Evolutionary conservation across 768 basidiomycete species (phyloP), one percentile per base, ranked within the genome.

Genomic region (Suillus hirtellus): DNA sequence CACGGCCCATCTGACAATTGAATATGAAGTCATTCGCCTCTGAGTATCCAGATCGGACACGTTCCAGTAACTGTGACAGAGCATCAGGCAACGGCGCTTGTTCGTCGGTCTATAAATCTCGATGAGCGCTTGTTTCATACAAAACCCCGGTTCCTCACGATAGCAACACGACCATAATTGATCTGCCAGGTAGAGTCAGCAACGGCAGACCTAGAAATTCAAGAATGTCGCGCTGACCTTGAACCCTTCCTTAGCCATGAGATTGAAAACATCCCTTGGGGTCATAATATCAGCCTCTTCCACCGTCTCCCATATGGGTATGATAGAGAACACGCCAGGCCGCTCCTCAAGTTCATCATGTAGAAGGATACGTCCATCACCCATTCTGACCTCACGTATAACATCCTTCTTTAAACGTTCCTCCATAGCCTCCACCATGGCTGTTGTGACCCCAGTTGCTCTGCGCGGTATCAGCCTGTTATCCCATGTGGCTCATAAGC

Each of bases 1-100:
- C 91, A 61, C 91, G 80, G 27, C 93, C 93, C 95, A 98, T 96
- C 75, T 99, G 97, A 75, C 97, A 99, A 69, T 99, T 99, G 80
- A 97, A 98, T 53, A 94, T 78, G 68, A 95, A 90, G 68, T 93
- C 93, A 4, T 87, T 90, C 1, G 87, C 84, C 35, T 82, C 79
- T 1, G 82, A 76, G 52, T 88, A 66, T 61, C 83, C 81, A 63
- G 81, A 70, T 72, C 83, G 82, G 6, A 98, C 84, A 40, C 95
- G 86, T 31, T 87, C 84, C 34, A 96, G 79, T 47, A 99, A 81
- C 60, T 90, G 88, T 24, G 83, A 86, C 21, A 98, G 84, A 5
- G 94, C 93, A 47, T 82, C 90, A 0, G 97, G 97, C 19, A 99
- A 81, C 0, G 96, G 96, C 0, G 96, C 94, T 78, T 96, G 96